Conservation (phyloP, 2,329 filamentous ascomycete genomes). For the Neurospora crassa region DNA sequence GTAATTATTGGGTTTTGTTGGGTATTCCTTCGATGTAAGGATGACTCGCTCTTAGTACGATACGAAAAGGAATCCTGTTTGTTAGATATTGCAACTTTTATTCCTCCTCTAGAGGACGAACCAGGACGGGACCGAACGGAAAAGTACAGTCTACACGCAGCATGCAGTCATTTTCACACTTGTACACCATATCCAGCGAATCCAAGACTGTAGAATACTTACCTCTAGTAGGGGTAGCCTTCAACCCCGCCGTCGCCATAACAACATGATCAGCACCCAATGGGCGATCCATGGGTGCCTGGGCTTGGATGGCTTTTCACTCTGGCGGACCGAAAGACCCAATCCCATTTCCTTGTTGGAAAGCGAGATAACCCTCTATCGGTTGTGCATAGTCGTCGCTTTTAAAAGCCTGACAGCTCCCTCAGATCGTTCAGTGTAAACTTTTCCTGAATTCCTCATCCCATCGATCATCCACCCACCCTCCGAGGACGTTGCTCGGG, state of each 20-base stretch:
- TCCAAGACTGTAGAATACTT: neutral
- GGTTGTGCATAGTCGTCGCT: neutral
- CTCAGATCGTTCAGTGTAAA: neutral
- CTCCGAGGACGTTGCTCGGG: neutral
- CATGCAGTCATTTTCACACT: neutral
- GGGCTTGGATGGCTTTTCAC: neutral
- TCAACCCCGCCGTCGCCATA: neutral
- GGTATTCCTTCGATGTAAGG: neutral
- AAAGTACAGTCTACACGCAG: neutral
- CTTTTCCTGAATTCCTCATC: neutral
- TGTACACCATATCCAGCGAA: neutral
- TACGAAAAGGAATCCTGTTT: neutral
- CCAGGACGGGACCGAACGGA: neutral
- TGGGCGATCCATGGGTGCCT: neutral
- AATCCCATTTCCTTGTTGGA: neutral
- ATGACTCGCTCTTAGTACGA: neutral
- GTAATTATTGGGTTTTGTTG: neutral
- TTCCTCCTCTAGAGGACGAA: neutral
- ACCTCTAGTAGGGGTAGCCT: neutral
- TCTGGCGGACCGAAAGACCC: neutral
- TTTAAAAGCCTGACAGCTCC: neutral
- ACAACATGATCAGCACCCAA: neutral
- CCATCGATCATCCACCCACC: neutral
- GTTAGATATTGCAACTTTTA: neutral
- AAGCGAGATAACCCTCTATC: neutral